Evolutionary conservation across 169 alveolate species (phyloP).

Genomic region (Haemoproteus tartakovskyi): DNA sequence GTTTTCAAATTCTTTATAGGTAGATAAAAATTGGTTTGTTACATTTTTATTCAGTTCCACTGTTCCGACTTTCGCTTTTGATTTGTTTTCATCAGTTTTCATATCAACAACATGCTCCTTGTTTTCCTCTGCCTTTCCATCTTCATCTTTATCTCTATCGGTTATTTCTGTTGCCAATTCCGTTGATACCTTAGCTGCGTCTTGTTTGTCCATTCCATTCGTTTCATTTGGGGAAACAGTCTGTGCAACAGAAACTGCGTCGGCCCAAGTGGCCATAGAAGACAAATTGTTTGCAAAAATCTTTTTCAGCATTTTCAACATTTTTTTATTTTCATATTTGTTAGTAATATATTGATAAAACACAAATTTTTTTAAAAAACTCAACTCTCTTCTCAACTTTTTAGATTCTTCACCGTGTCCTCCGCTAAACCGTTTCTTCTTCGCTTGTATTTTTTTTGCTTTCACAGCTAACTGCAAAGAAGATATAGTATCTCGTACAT

Average conservation of each 20-base stretch:
- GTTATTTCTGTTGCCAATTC: not conserved
- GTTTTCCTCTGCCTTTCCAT: not conserved
- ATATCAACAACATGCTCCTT: too few species aligned
- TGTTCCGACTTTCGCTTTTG: not conserved
- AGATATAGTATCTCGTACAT: slow-evolving; percentile 70
- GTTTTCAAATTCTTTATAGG: slow-evolving; percentile 39
- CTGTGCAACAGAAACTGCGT: not conserved
- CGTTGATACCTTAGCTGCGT: not conserved
- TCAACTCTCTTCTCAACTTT: slow-evolving; percentile 41
- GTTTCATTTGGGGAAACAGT: not conserved
- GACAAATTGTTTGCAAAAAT: slow-evolving; percentile 6
- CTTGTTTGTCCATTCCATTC: not conserved
- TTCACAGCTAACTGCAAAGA: slow-evolving; percentile 70
- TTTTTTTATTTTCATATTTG: slow-evolving; percentile 42
- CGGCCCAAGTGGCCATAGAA: not conserved
- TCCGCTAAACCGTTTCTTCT: slow-evolving; percentile 5
- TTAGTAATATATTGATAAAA: slow-evolving; percentile 65
- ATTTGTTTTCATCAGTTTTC: not conserved
- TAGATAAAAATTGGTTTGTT: too few species aligned
- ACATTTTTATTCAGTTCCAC: not conserved
- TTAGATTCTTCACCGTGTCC: slow-evolving; percentile 37
- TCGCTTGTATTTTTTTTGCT: slow-evolving; percentile 69
- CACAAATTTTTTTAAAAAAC: slow-evolving; percentile 59
- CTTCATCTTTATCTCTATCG: not conserved
- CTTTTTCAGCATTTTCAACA: slow-evolving; percentile 32